phyloP scores from a whole-genome alignment of 305 asterid genomes.

The Fraxinus dipetala region DNA sequence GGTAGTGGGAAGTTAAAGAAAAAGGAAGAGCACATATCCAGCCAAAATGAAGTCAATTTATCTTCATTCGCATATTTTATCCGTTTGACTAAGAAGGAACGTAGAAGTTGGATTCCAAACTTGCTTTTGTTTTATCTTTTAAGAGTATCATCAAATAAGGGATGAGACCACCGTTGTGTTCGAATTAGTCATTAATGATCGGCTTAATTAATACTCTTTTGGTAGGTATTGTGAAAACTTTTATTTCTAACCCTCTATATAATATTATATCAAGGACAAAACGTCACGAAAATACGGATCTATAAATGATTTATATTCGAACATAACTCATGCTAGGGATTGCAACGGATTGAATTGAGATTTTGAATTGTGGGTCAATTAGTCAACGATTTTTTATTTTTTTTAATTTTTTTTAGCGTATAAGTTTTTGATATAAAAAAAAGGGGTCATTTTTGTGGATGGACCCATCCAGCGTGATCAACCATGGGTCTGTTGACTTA shows the following conservation, averaged over 20 bases:
- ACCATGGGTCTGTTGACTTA: background rate
- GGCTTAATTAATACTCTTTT: no score
- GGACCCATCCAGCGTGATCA: no score
- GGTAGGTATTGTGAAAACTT: background rate
- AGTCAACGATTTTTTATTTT: background rate
- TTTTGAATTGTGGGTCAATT: no score
- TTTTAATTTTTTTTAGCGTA: no score
- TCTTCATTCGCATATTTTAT: no score
- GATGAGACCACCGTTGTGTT: no score
- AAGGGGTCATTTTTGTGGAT: no score
- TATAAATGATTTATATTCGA: background rate
- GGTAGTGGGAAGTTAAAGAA: background rate
- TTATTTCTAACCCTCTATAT: background rate
- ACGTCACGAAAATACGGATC: background rate
- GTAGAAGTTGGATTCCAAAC: background rate
- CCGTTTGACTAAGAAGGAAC: background rate
- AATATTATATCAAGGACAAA: background rate
- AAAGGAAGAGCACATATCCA: background rate
- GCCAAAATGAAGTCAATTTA: background rate
- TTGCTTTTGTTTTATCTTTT: no score
- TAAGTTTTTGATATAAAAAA: no score
- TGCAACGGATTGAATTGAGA: background rate
- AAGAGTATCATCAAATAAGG: no score
- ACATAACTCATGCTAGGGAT: background rate
- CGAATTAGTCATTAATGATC: no score